Percentiles rank a stretch among this genome's conserved stretches.
phyloP scores from a whole-genome alignment of 306 rosid species.

The Calophaca sinica region DNA sequence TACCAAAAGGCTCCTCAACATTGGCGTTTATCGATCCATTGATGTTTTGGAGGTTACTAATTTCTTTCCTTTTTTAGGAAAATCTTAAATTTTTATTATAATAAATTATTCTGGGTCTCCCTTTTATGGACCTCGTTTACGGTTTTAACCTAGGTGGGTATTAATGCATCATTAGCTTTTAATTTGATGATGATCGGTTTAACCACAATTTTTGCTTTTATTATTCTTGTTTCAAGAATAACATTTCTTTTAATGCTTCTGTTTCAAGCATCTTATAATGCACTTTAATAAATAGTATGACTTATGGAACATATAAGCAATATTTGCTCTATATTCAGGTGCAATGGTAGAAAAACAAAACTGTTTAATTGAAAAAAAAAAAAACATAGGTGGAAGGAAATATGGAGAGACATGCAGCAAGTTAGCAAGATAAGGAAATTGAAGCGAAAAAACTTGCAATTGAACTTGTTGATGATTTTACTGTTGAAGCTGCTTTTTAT shows the following conservation, averaged over 20 bases:
- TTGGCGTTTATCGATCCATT: constrained; percentile 80
- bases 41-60: constrained; percentile 82
- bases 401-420: constrained; percentile 6
- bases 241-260: constrained; percentile 1
- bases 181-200: not conserved
- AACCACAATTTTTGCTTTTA: not conserved
- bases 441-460: too few species aligned
- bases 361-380: not conserved
- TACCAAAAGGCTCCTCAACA: constrained; percentile 60
- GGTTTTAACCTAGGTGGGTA: not conserved
- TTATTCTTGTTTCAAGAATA: not conserved
- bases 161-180: not conserved
- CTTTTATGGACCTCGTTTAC: too few species aligned
- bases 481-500: not conserved
- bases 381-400: too few species aligned
- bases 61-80: not conserved
- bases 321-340: not conserved
- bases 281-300: not conserved
- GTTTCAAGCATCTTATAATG: constrained; percentile 20
- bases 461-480: too few species aligned
- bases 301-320: not conserved
- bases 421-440: not conserved
- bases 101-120: not conserved
- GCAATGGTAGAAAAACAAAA: not conserved
- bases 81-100: not conserved